A percentile compares a stretch with the other conserved stretches of the same genome.
These are phyloP conservation scores for Paraphaeosphaeria sporulosa DNA, from an alignment of 2,329 filamentous ascomycete species.

Conservation along the genomic window DNA sequence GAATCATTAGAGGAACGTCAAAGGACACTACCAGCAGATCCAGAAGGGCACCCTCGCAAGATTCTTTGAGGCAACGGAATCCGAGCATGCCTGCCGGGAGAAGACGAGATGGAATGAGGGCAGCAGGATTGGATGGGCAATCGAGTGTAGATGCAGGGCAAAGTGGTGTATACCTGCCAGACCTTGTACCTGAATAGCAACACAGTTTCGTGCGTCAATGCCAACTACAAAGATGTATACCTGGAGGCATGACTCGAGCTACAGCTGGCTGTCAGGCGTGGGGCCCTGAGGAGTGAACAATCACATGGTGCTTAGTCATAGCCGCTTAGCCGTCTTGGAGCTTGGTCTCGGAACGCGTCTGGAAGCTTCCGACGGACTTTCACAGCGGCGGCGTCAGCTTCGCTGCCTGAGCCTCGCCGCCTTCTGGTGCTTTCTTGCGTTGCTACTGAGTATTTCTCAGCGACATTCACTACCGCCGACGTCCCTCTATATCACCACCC, in stretches of 20 bases:
- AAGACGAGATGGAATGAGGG: background rate
- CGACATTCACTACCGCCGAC: background rate
- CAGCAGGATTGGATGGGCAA: background rate
- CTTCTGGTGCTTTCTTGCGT: constrained; percentile 7
- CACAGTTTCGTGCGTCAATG: background rate
- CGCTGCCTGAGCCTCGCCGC: constrained; percentile 5
- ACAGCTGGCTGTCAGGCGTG: background rate
- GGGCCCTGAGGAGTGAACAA: background rate
- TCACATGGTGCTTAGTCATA: background rate
- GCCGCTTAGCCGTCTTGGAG: constrained; percentile 4
- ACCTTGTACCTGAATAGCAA: background rate
- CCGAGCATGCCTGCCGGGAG: background rate
- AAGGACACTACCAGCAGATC: background rate
- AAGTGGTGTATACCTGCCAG: background rate
- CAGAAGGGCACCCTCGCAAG: too few species aligned
- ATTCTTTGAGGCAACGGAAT: background rate
- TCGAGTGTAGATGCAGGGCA: background rate
- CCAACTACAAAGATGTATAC: background rate
- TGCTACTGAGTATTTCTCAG: constrained; percentile 9
- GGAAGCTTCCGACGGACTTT: constrained; percentile 7
- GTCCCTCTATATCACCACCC: constrained; percentile 11
- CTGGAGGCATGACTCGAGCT: background rate
- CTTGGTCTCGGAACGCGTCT: constrained; percentile 6
- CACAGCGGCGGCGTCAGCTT: constrained; percentile 6
- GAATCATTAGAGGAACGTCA: background rate